Evolutionary conservation across 768 basidiomycete genomes (phyloP), one percentile per base, ranked within the genome.

Genomic region (Podaxis mareebaensis): DNA sequence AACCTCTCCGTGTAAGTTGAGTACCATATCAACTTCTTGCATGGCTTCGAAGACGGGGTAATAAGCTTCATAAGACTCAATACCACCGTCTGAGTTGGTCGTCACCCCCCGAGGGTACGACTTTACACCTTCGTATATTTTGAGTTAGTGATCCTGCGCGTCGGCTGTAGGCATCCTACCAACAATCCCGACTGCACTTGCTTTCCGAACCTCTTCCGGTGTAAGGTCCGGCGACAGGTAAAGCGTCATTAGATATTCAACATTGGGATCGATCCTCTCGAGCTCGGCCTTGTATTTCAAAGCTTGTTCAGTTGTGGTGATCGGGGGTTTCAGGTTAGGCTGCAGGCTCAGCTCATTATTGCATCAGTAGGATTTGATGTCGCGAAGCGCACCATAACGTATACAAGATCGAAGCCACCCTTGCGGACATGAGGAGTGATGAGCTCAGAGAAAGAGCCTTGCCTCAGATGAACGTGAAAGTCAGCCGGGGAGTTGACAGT

Each of bases 71-170:
- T 99, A 99, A 13, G 93, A 93, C 74, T 99, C 96, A 67, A 99
- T 96, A 6, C 97, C 97, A 38, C 92, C 89, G 63, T 95, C 93
- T 12, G 93, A 96, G 74, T 98, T 96, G 39, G 97, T 99, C 24
- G 97, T 99, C 3, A 99, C 96, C 10, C 97, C 97, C 64, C 93
- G 83, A 53, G 97, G 97, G 74, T 99, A 99, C 15, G 93, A 95
- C 76, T 99, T 99, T 68, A 99, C 93, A 44, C 96, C 81, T 83
- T 38, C 36, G 17, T 55, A 20, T 26, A 33, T 30, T 46, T 61
- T 48, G 62, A 13, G 22, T 44, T 36, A 51, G 38, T 17, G 33
- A 10, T 33, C 33, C 33, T 10, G 33, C 33, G 8, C 33, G 8
- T 33, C 33, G 8, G 33, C 33, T 15, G 42, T 12, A 12, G 17